A percentile compares a stretch with the other conserved stretches of the same genome.
Evolutionary conservation across 2,329 filamentous ascomycete species (phyloP).

Genomic region (Aspergillus sp.): DNA sequence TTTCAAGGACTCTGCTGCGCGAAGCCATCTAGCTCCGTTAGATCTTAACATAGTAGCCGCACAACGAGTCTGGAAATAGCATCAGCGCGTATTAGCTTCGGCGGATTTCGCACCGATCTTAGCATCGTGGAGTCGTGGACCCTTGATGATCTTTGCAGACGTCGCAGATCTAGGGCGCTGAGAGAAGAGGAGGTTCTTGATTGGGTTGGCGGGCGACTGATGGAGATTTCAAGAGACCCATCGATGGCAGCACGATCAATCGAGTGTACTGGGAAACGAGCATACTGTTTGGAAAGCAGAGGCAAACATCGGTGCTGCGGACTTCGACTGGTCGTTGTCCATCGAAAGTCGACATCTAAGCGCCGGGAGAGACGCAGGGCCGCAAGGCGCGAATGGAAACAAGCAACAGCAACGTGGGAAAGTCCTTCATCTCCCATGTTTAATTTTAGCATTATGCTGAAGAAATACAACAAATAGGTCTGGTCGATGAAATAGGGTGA

Average conservation of each 20-base stretch:
- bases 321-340: background rate
- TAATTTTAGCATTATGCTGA: constrained; percentile 1
- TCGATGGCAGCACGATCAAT: background rate
- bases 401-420: constrained; percentile 6
- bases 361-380: constrained; percentile 1
- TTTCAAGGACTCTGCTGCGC: background rate
- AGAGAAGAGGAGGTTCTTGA: background rate
- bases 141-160: constrained; percentile 1
- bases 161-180: background rate
- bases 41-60: constrained; percentile 2
- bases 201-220: constrained; percentile 2
- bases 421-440: background rate
- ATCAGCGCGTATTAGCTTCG: constrained; percentile 18
- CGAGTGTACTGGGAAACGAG: background rate
- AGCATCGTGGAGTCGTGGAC: background rate
- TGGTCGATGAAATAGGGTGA: background rate
- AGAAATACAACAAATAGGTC: background rate
- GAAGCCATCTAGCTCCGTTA: constrained; percentile 1
- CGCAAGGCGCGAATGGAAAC: constrained; percentile 12
- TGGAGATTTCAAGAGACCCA: background rate
- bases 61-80: constrained; percentile 19
- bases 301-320: background rate
- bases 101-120: constrained; percentile 1
- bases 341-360: constrained; percentile 1
- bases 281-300: background rate